Evolutionary conservation across 371 early-diverging fungal genomes (phyloP), one percentile per base, ranked within the genome.

Genomic region (Coemansia linderi): DNA sequence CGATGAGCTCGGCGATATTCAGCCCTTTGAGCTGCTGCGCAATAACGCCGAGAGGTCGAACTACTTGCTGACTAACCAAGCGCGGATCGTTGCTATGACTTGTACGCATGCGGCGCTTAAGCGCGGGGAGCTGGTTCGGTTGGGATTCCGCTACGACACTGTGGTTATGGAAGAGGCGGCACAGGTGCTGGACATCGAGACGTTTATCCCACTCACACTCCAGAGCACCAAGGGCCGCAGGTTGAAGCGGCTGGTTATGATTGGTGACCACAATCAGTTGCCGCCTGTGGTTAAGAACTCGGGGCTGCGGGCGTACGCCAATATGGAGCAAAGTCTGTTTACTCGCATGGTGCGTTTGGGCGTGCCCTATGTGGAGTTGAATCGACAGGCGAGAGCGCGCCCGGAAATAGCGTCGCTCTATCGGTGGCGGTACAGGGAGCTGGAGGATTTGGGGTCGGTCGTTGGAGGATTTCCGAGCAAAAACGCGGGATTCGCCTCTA

Each of bases 111-210:
- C 96, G 13, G 94, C 97, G 3, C 84, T 98, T 43, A 91, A 90
- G 79, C 85, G 94, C 41, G 84, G 87, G 1, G 96, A 97, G 78
- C 83, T 98, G 8, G 85, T 90, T 8, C 79, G 82, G 9, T 84
- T 95, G 12, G 94, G 95, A 6, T 96, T 97, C 87, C 88, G 90
- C 65, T 98, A 94, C 79, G 95, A 98, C 69, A 94, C 87, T 52
- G 89, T 99, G 31, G 85, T 99, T 17, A 91, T 99, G 89, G 99
- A 99, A 77, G 99, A 99, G 78, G 93, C 98, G 0, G 99, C 95
- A 17, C 98, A 99, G 77, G 90, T 98, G 9, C 80, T 97, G 13
- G 99, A 99, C 75, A 88, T 97, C 3, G 99, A 99, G 73, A 90
- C 97, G 3, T 91, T 98, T 66, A 92, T 99, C 37, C 95, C 98